Evolutionary conservation across 1,284 basidiomycete genomes (phyloP), one percentile per base, ranked within the genome.

Genomic region (Wolfiporia cocos): DNA sequence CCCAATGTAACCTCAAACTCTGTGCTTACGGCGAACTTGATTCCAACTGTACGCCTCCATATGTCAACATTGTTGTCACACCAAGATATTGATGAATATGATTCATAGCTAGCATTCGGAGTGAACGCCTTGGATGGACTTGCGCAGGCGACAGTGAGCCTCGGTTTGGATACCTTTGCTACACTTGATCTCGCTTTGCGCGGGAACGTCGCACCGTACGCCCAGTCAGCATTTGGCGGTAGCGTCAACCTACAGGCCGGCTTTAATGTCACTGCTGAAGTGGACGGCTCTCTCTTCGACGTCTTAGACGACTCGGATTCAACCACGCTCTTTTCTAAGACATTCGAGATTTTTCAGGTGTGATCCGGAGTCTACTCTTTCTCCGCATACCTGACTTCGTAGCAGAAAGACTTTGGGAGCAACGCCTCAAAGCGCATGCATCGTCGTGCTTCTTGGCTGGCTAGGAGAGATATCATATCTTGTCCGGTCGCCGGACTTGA

Each of bases 161-260:
- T 76, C 28, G 60, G 67, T n/a, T 59, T 76, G 24, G 72, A 76
- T 44, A 61, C 68, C 10, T 65, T 60, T 35, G 69, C 69, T 0
- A 56, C 53, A 5, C 52, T 74, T 45, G 55, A 51, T 12, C 54
- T 75, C 6, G 54, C 51, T 1, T 55, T 70, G 3, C 58, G 65
- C 23, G 66, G 43, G 26, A 21, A 35, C 33, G 19, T 28, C 41
- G 3, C 17, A 32, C 12, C 26, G 26, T 12, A 22, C 33, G 20
- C 17, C 2, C 4, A 22, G 22, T 28, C 21, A 20, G 4, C 12
- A 15, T 18, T 41, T 11, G 23, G 20, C 5, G 41, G 41, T 2
- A 28, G 28, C 19, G 33, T 42, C n/a, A 36, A 42, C 28, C 15
- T 42, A 9, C 24, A 26, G 19, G 41, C 23, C 15, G 41, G 41